These are phyloP conservation scores for Triadica sebifera DNA, from an alignment of 345 rosid species.

Conservation along the genomic window DNA sequence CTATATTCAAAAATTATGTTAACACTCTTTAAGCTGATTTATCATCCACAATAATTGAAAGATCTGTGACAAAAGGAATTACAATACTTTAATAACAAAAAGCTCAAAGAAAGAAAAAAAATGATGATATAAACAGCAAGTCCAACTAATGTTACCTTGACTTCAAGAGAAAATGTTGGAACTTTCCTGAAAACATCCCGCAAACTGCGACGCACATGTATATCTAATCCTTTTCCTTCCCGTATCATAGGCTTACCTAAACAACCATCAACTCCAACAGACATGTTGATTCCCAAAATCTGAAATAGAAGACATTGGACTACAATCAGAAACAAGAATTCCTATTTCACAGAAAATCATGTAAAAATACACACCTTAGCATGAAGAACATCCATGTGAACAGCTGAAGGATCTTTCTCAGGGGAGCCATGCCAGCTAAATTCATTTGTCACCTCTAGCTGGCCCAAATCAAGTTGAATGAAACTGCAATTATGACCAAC, in stretches of 20 bases:
- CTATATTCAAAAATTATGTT: not conserved
- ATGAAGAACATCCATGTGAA: constrained; percentile 88
- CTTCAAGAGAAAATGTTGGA: constrained; percentile 85
- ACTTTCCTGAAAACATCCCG: constrained; percentile 93
- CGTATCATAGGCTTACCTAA: constrained; percentile 86
- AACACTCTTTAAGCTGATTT: not conserved
- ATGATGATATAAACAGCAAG: not conserved
- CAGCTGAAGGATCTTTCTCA: constrained; percentile 88
- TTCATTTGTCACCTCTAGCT: constrained; percentile 84
- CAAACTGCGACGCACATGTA: constrained; percentile 84
- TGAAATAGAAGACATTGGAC: constrained; percentile 35
- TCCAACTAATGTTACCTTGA: constrained; percentile 55
- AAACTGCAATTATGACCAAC: constrained; percentile 54
- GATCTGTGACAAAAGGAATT: not conserved
- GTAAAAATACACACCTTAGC: constrained; percentile 56
- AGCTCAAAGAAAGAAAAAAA: not conserved
- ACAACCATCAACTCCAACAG: constrained; percentile 77
- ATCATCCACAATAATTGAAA: not conserved
- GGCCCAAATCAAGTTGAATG: constrained; percentile 93
- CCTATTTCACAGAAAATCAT: constrained; percentile 8
- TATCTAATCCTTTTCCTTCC: constrained; percentile 83
- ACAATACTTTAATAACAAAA: not conserved
- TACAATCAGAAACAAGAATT: constrained; percentile 11
- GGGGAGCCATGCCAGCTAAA: constrained; percentile 89
- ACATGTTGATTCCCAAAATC: constrained; percentile 94